These are phyloP conservation scores for Umbilicaria muhlenbergii DNA, from an alignment of 495 filamentous ascomycete species.

Conservation along the genomic window DNA sequence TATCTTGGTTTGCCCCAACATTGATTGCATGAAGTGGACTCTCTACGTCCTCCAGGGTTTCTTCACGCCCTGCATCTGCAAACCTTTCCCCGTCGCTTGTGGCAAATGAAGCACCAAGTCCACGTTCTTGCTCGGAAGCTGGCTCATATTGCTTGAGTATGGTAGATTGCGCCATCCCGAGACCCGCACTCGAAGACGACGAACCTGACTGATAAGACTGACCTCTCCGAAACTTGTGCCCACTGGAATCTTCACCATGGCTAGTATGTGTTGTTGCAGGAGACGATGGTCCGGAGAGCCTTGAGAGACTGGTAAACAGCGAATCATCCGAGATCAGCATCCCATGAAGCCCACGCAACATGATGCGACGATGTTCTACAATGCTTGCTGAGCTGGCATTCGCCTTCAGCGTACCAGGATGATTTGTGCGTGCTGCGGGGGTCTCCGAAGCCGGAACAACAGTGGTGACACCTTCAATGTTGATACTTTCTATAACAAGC, in stretches of 20 bases:
- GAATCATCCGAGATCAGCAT: conserved; percentile 57
- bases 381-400: conserved; percentile 2
- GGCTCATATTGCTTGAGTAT: conserved; percentile 18
- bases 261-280: conserved; percentile 38
- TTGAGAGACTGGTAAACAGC: conserved; percentile 50
- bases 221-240: conserved; percentile 5
- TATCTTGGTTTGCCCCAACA: too few species aligned
- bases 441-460: not conserved
- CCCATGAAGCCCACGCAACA: conserved; percentile 43
- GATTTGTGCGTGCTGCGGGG: too few species aligned
- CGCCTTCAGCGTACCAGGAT: not conserved
- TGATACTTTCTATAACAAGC: conserved; percentile 48
- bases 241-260: conserved; percentile 13
- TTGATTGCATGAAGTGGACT: too few species aligned
- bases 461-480: conserved; percentile 47
- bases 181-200: conserved; percentile 14
- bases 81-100: too few species aligned
- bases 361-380: conserved; percentile 34
- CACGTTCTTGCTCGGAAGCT: too few species aligned
- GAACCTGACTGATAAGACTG: conserved; percentile 18
- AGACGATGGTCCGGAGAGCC: conserved; percentile 44
- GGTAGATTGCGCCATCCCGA: conserved; percentile 28
- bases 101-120: too few species aligned
- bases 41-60: too few species aligned
- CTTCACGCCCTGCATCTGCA: too few species aligned